Base-by-base conservation (phyloP, 2,329 filamentous ascomycete genomes). In the Calonectria naviculata region DNA sequence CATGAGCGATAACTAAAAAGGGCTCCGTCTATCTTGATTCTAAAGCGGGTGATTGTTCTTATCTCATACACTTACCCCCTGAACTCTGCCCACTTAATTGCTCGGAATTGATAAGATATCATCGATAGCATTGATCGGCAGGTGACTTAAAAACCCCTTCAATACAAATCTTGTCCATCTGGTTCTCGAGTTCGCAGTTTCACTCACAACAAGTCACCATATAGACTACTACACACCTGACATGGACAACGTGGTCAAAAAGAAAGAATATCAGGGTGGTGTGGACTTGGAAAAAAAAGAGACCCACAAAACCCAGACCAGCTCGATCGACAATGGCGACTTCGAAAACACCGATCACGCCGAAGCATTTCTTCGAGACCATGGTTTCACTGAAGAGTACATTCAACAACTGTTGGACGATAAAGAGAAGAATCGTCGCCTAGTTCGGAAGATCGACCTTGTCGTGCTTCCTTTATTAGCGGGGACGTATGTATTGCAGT, bases 391-490 rank as follows among this genome's bases (percentile, higher is more conserved):
- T 36, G 65, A 76, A 8, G 73, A 74, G 8, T 77, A 77, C n/a
- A 62, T 77, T 10, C 58, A 47, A 19, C 74, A 76, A 17, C 67
- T 77, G 8, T n/a, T 77, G 5, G 49, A 42, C 6, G 67, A 72
- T 56, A 61, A 70, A 21, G 70, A 70, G 17, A 63, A 36, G 28
- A 60, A 70, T 15, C 54, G 74, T 56, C 79, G 70, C 15, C 58
- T 72, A 17, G 70, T 72, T 4, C 81, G 85, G 21, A 86, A 85
- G 64, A 84, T 90, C 41, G 88, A 89, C 70, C 76, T 84, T 47
- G 75, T 85, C 0, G 74, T 90, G 10, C 80, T 89, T 58, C 88
- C 88, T 0, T 80, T 89, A 13, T 82, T 90, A 3, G 83, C 83
- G 29, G 83, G 83, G 0, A 87, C 86, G 0, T 88, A 85, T 61